phyloP scores from a whole-genome alignment of 2,329 filamentous ascomycete species.

The Pestalotiopsis sp. region DNA sequence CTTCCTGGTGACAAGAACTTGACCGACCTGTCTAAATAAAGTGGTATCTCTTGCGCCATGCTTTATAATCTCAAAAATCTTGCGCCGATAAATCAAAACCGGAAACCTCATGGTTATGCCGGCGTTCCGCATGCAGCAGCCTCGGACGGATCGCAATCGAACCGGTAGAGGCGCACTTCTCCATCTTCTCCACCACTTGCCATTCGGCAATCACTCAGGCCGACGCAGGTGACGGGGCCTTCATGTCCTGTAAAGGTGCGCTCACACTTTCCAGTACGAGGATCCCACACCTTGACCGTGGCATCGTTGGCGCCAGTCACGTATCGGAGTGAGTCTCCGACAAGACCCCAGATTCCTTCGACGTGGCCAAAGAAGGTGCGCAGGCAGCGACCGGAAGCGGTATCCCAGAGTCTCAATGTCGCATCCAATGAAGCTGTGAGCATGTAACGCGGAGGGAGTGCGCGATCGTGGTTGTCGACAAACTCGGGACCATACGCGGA shows the following conservation, averaged over 20 bases:
- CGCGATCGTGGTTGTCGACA: conserved; percentile 60
- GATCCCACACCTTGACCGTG: conserved; percentile 74
- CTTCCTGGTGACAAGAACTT: not conserved
- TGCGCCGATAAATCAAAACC: not conserved
- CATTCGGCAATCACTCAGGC: conserved; percentile 85
- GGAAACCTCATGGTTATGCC: conserved; percentile 24
- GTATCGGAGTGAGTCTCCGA: conserved; percentile 83
- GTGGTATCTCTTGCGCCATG: conserved; percentile 14
- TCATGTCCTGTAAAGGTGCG: conserved; percentile 89
- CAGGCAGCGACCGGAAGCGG: conserved; percentile 77
- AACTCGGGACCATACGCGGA: conserved; percentile 65
- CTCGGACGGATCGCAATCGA: conserved; percentile 53
- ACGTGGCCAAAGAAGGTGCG: conserved; percentile 96
- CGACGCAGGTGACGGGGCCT: conserved; percentile 91
- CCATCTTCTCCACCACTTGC: conserved; percentile 93
- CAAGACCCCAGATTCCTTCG: conserved; percentile 93
- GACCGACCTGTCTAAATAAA: conserved; percentile 13
- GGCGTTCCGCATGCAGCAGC: conserved; percentile 55
- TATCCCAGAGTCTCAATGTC: conserved; percentile 92
- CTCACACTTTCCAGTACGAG: conserved; percentile 87
- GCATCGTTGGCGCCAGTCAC: conserved; percentile 91
- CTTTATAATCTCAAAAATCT: conserved; percentile 11
- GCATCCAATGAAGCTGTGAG: conserved; percentile 89
- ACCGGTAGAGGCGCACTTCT: conserved; percentile 84
- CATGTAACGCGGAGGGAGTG: conserved; percentile 85